These are phyloP conservation scores for Pilatotrama ljubarskyi DNA, from an alignment of 768 basidiomycete genomes.

Conservation along the genomic window DNA sequence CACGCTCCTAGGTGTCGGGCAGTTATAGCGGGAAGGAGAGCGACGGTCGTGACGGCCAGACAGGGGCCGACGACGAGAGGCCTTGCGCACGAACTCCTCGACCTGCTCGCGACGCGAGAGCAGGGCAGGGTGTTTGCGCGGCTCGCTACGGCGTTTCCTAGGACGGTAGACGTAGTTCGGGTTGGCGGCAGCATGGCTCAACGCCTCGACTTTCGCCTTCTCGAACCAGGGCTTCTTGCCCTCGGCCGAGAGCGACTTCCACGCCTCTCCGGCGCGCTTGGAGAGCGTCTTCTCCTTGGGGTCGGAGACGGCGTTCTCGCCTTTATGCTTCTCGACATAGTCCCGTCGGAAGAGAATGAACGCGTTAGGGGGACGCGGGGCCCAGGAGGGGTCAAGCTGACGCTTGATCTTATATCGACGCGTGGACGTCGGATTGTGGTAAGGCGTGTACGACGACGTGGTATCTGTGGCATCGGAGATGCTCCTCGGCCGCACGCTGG, in stretches of 20 bases:
- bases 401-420: conserved; percentile 42
- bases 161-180: conserved; percentile 69
- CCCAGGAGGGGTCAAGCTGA: conserved; percentile 53
- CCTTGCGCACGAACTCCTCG: conserved; percentile 24
- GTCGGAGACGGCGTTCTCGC: conserved; percentile 27
- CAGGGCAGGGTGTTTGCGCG: conserved; percentile 16
- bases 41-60: conserved; percentile 1
- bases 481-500: background rate
- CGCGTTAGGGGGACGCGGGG: conserved; percentile 67
- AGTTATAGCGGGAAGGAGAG: background rate
- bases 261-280: conserved; percentile 76
- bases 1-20: conserved; percentile 9
- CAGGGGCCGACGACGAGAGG: conserved; percentile 8
- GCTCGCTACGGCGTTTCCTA: conserved; percentile 17
- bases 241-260: conserved; percentile 55
- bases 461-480: conserved; percentile 6
- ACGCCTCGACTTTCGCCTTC: conserved; percentile 53
- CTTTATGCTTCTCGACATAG: conserved; percentile 50
- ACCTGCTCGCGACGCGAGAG: conserved; percentile 32
- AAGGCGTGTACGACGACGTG: conserved; percentile 6
- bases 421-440: conserved; percentile 37
- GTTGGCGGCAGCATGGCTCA: conserved; percentile 49
- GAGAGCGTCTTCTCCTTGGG: conserved; percentile 58
- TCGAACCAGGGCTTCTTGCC: conserved; percentile 51
- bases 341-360: conserved; percentile 77